Base-by-base conservation (phyloP, 169 alveolate species). In the Plasmodium cynomolgi region DNA sequence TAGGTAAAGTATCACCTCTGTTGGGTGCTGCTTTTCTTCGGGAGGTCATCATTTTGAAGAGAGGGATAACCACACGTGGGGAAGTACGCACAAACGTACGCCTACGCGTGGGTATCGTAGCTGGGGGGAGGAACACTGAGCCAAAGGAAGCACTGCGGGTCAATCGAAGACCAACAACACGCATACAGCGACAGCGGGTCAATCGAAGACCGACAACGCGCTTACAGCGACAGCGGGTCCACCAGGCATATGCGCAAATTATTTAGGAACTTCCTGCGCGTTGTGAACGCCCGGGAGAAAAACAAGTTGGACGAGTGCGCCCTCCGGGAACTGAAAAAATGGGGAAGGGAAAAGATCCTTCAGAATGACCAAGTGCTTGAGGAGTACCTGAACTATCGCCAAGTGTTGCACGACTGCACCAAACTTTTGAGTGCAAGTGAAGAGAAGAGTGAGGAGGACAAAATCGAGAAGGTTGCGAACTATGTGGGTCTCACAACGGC, bases 381-480 rank as follows among this genome's bases (percentile, higher is more conserved):
- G 44, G 94, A 90, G 20, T 90, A 90, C 56, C 17, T 90, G 74
- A 80, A 17, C n/a, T 90, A 90, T 33, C 81, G 41, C 37, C 31
- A 44, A 9, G 94, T 90, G 20, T 15, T 90, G 74, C 68, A 90
- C 73, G 94, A 90, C 33, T 90, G 34, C 44, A n/a, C 84, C 23
- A 23, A 68, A 6, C 44, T 90, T 62, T 15, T 74, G 50, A 47
- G 56, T 3, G 91, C 58, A n/a, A 47, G 20, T 39, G 50, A 81
- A 81, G 34, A n/a, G n/a, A 73, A 80, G 75, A 54, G 33, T 13
- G 29, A 33, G 15, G 84, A 50, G 39, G 39, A 56, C 13, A 47
- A 86, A n/a, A 90, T 90, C 8, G 94, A 90, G 50, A 81, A 80
- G 77, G 91, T 90, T 13, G 94, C 94, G 11, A 90, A 90, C 6